These are phyloP conservation scores for Dissophora ornata DNA, from an alignment of 192 early-diverging fungal species.

Conservation along the genomic window DNA sequence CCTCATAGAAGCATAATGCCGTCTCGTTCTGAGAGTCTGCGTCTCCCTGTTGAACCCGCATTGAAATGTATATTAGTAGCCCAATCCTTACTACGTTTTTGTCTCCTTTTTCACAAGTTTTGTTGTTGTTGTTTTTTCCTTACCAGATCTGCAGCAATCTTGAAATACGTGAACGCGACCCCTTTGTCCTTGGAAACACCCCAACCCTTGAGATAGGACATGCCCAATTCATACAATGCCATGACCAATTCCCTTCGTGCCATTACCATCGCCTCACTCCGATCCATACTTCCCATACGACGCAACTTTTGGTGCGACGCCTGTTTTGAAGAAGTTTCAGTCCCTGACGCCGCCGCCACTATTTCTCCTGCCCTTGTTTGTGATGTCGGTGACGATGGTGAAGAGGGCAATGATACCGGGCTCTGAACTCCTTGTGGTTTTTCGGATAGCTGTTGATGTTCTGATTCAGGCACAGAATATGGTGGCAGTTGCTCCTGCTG, in stretches of 20 bases:
- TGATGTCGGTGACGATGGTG: neutral
- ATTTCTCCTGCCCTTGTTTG: neutral
- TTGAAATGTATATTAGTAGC: neutral
- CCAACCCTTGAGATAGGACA: conserved; percentile 79
- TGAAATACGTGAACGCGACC: conserved; percentile 84
- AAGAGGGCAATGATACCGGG: too few species aligned
- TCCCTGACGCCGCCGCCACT: too few species aligned
- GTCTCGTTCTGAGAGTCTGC: conserved; percentile 81
- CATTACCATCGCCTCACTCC: conserved; percentile 38
- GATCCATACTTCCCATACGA: conserved; percentile 50
- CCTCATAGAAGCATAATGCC: conserved; percentile 77
- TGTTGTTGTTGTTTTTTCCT: too few species aligned
- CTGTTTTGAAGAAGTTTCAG: conserved; percentile 10
- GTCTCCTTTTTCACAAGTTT: too few species aligned
- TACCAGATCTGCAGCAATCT: conserved; percentile 79
- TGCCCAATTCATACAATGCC: conserved; percentile 85
- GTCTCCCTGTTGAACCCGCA: conserved; percentile 62
- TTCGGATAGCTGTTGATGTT: too few species aligned
- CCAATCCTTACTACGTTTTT: too few species aligned
- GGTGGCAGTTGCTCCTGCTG: neutral
- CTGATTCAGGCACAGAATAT: too few species aligned
- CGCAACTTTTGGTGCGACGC: conserved; percentile 32
- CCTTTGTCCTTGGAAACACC: conserved; percentile 80
- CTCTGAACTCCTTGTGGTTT: too few species aligned
- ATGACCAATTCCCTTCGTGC: conserved; percentile 77